phyloP scores from a whole-genome alignment of 2,329 filamentous ascomycete genomes.

The Sporothrix brunneoviolacea region DNA sequence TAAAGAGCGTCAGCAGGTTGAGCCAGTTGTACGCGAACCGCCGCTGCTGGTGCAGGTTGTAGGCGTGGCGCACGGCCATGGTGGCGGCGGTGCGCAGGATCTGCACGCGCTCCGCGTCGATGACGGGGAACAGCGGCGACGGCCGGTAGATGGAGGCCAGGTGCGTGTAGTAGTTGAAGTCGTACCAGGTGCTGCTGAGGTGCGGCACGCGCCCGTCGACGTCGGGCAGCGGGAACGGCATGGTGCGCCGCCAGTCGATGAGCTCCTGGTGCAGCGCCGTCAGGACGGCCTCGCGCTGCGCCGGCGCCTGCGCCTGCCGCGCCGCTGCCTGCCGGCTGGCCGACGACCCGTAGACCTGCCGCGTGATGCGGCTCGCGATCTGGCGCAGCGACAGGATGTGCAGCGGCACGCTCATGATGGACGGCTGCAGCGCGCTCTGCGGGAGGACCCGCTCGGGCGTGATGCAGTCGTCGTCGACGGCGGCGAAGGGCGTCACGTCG shows the following conservation, averaged over 20 bases:
- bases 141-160: conserved; percentile 38
- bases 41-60: conserved; percentile 31
- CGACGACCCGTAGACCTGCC: conserved; percentile 29
- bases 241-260: conserved; percentile 36
- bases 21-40: conserved; percentile 37
- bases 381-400: conserved; percentile 35
- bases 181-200: conserved; percentile 38
- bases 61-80: conserved; percentile 37
- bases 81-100: conserved; percentile 33
- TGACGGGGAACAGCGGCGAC: conserved; percentile 33
- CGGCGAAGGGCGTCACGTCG: conserved; percentile 34
- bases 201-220: conserved; percentile 34
- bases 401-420: conserved; percentile 32
- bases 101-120: conserved; percentile 30
- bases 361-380: conserved; percentile 35
- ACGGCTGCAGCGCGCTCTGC: conserved; percentile 26
- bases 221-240: conserved; percentile 38
- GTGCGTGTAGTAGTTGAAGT: conserved; percentile 42
- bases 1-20: conserved; percentile 36
- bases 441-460: conserved; percentile 20
- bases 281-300: conserved; percentile 29
- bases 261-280: conserved; percentile 32
- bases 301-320: background rate
- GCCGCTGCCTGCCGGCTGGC: background rate
- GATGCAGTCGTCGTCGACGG: conserved; percentile 30